Percentiles rank a stretch among this genome's conserved stretches.
Conservation (phyloP, 768 basidiomycete genomes). For the Hirschioporus abietinus region DNA sequence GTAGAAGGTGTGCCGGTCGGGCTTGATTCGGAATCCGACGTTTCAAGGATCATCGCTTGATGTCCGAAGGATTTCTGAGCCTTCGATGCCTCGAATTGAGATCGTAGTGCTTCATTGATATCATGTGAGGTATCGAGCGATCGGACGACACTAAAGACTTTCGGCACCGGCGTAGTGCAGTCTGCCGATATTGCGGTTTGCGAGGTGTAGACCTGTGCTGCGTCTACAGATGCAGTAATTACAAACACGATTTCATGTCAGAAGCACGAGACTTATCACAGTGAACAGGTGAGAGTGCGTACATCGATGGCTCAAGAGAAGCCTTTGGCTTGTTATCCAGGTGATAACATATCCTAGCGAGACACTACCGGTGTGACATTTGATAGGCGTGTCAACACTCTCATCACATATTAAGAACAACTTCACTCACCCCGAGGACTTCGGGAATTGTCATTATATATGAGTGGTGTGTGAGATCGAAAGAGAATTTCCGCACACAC, state of each 20-base stretch:
- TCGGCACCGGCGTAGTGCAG: neutral
- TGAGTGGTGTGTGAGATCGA: neutral
- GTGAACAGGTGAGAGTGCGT: conserved; percentile 11
- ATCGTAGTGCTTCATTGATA: conserved; percentile 19
- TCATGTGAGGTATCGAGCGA: conserved; percentile 16
- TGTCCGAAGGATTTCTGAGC: neutral
- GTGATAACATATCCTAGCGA: conserved; percentile 50
- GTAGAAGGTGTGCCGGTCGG: neutral
- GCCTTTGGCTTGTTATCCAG: conserved; percentile 58
- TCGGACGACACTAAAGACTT: conserved; percentile 20
- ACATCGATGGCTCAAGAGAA: conserved; percentile 56
- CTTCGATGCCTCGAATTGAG: conserved; percentile 16
- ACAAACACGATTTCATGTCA: neutral
- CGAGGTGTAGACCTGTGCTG: conserved; percentile 15
- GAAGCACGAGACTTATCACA: neutral
- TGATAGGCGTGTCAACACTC: conserved; percentile 2
- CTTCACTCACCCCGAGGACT: neutral
- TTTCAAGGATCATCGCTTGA: neutral
- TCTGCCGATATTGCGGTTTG: conserved; percentile 6
- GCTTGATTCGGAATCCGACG: neutral
- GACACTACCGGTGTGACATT: conserved; percentile 29
- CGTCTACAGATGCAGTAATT: neutral
- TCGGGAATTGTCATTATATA: neutral
- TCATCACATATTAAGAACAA: conserved; percentile 5
- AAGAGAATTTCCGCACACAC: conserved; percentile 23